Percentiles rank a stretch among this genome's conserved stretches.
Conservation (phyloP, 768 basidiomycete species). For the Nidularia pulvinata region DNA sequence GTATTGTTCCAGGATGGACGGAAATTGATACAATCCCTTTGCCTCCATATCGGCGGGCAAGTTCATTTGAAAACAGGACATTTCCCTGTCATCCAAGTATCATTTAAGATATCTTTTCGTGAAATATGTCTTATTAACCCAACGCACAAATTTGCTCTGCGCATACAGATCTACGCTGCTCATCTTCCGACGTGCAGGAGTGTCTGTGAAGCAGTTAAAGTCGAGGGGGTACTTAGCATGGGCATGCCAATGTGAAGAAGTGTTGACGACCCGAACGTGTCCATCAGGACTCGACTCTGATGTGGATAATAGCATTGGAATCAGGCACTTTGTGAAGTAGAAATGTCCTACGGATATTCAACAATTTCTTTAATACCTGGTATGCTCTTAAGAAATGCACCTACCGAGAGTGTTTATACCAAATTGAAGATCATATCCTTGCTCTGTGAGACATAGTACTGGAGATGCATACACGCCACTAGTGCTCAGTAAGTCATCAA, state of each 20-base stretch:
- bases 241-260: constrained; percentile 22
- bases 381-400: constrained; percentile 8
- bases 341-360: constrained; percentile 48
- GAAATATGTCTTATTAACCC: too few relatives aligned
- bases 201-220: constrained; percentile 35
- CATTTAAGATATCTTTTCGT: too few relatives aligned
- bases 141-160: constrained; percentile 38
- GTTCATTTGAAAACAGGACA: constrained; percentile 37
- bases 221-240: constrained; percentile 24
- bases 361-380: constrained; percentile 1
- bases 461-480: constrained; percentile 49
- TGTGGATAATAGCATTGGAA: constrained; percentile 32
- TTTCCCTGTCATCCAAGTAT: constrained; percentile 26
- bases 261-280: constrained; percentile 36
- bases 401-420: constrained; percentile 53
- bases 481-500: not conserved
- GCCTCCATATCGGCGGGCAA: constrained; percentile 39
- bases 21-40: constrained; percentile 40
- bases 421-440: constrained; percentile 59
- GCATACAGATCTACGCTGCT: constrained; percentile 19
- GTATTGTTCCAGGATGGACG: constrained; percentile 43
- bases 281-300: constrained; percentile 22
- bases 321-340: constrained; percentile 49
- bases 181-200: constrained; percentile 26
- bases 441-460: constrained; percentile 34